Evolutionary conservation across 2,329 filamentous ascomycete species (phyloP), one percentile per base, ranked within the genome.

Genomic region (Botrytis tulipae): DNA sequence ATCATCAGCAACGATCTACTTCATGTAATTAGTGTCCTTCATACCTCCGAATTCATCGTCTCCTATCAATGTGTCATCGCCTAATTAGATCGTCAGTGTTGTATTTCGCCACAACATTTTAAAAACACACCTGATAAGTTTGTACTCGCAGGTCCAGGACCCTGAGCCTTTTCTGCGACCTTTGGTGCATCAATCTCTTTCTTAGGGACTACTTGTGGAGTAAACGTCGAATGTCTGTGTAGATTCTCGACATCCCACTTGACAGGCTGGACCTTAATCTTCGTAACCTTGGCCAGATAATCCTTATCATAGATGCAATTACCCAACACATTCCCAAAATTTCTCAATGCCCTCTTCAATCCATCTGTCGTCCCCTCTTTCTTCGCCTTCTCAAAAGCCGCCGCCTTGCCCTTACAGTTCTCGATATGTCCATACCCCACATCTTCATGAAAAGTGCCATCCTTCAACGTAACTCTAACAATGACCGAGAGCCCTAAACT

Each of bases 291-390:
- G 70, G 90, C 87, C 73, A 99, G 86, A 81, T 97, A 99, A 75
- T 95, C 91, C 83, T 98, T 97, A 84, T 99, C 96, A 83, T 99
- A 98, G 74, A 99, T 91, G 85, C 96, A 99, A 81, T 98, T 99
- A n/a, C 96, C 96, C 72, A 99, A 86, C 25, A 98, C 92, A 79
- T 98, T 98, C 74, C 96, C 96, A 83, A 99, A 99, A 76, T 91
- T 98, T 74, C 95, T 88, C 79, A 99, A 82, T 1, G 96, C 90
- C 77, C 96, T 88, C 83, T 99, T 99, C 80, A 99, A 82, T 1
- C 91, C 96, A 83, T 99, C 96, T 16, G 97, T 98, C 4, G 94
- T 97, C 12, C 94, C 97, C 84, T 98, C 95, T 82, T 99, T 99
- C 85, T 98, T 99, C 1, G 96, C 95, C 83, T 99, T 99, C 82